Percentiles rank a stretch among this genome's conserved stretches.
phyloP scores from a whole-genome alignment of 306 rosid species.

The Vicia villosa region DNA sequence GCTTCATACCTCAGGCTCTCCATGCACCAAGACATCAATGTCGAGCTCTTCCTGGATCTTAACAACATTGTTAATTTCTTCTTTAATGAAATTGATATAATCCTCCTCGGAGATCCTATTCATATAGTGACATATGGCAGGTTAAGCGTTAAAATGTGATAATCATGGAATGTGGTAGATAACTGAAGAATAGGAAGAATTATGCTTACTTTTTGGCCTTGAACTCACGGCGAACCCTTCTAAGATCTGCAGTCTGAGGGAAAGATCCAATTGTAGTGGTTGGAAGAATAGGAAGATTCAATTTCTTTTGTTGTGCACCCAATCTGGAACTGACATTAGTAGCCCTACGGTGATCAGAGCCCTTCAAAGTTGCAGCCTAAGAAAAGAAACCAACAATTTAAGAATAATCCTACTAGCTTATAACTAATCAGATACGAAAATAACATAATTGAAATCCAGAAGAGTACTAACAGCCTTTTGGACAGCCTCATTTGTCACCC shows the following conservation, averaged over 20 bases:
- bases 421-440: not conserved
- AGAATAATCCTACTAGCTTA: conserved; percentile 12
- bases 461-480: conserved; percentile 70
- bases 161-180: not conserved
- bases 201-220: conserved; percentile 73
- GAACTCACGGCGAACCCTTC: conserved; percentile 84
- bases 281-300: conserved; percentile 81
- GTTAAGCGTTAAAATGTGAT: conserved; percentile 4
- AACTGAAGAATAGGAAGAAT: not conserved
- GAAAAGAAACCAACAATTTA: conserved; percentile 29
- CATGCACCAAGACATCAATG: conserved; percentile 89
- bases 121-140: conserved; percentile 12
- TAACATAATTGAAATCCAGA: conserved; percentile 16
- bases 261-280: conserved; percentile 89
- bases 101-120: conserved; percentile 70
- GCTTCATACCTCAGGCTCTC: conserved; percentile 83
- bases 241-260: conserved; percentile 79
- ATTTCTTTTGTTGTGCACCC: conserved; percentile 75
- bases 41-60: conserved; percentile 87
- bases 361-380: conserved; percentile 80
- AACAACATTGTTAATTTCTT: conserved; percentile 78
- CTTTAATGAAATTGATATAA: conserved; percentile 63
- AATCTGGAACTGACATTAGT: conserved; percentile 73
- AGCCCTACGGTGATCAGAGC: conserved; percentile 68
- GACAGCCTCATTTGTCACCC: conserved; percentile 79